These are phyloP conservation scores for Vishniacozyma victoriae DNA, from an alignment of 768 basidiomycete genomes.

Conservation along the genomic window DNA sequence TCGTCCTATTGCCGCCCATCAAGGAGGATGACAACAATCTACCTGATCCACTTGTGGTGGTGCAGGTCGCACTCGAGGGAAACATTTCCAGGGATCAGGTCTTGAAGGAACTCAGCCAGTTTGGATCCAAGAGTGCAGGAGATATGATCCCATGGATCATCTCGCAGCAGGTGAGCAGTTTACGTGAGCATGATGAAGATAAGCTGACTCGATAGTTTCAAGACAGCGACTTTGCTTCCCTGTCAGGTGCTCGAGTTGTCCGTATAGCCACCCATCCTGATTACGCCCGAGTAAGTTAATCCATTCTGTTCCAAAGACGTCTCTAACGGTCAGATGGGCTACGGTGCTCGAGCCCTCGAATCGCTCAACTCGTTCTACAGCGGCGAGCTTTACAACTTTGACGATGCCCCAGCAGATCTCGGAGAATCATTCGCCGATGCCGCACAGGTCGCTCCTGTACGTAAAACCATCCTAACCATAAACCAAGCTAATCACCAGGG, in stretches of 20 bases:
- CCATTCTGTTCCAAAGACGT: background rate
- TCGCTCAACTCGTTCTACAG: conserved; percentile 84
- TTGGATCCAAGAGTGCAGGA: conserved; percentile 75
- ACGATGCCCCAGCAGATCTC: conserved; percentile 56
- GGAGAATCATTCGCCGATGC: conserved; percentile 62
- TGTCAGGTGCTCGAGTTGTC: conserved; percentile 87
- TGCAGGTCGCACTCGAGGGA: conserved; percentile 94
- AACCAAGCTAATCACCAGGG: conserved; percentile 42
- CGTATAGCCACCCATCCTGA: conserved; percentile 94
- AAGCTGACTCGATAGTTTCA: conserved; percentile 62
- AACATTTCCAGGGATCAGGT: conserved; percentile 79
- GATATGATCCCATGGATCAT: conserved; percentile 98
- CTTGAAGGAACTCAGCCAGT: conserved; percentile 70
- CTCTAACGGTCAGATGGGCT: conserved; percentile 70
- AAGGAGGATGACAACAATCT: conserved; percentile 82
- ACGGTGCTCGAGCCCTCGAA: conserved; percentile 81
- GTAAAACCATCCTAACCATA: conserved; percentile 1
- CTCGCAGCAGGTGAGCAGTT: conserved; percentile 62
- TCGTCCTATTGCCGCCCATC: conserved; percentile 88
- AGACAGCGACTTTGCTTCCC: conserved; percentile 82
- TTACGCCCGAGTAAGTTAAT: conserved; percentile 67
- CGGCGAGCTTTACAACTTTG: conserved; percentile 82
- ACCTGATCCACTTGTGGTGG: conserved; percentile 89
- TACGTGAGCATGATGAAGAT: conserved; percentile 5
- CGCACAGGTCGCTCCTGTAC: conserved; percentile 38